Evolutionary conservation across 176 grass and related monocot genomes (phyloP).

Genomic region (Stipa capillata): DNA sequence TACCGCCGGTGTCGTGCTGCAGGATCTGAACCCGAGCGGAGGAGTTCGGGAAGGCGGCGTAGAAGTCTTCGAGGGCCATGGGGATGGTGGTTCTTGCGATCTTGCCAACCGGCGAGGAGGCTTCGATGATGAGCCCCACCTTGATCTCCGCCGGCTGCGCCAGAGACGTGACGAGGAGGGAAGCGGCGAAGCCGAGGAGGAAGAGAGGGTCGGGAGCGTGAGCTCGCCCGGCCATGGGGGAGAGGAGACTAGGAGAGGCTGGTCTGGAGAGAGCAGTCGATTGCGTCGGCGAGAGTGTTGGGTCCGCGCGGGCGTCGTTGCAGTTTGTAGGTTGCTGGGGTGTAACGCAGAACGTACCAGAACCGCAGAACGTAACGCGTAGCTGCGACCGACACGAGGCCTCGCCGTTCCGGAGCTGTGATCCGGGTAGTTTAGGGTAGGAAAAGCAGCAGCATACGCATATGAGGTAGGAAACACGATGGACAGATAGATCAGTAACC

Average conservation of each 20-base stretch:
- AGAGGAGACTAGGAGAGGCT: too few relatives aligned
- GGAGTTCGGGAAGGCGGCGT: conserved; percentile 27
- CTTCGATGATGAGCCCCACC: conserved; percentile 59
- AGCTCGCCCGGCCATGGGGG: conserved; percentile 11
- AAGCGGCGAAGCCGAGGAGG: neutral
- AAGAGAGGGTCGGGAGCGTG: neutral
- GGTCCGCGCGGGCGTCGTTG: neutral
- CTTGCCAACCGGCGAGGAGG: conserved; percentile 30
- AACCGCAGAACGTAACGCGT: neutral
- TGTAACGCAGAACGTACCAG: too few relatives aligned
- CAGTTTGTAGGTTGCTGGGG: neutral
- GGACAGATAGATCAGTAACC: too few relatives aligned
- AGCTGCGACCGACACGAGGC: neutral
- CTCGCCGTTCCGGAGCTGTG: neutral
- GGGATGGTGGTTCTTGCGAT: conserved; percentile 28
- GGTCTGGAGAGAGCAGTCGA: neutral
- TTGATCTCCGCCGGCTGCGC: conserved; percentile 15
- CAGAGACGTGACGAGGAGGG: neutral
- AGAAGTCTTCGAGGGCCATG: conserved; percentile 65
- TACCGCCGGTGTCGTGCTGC: conserved; percentile 26
- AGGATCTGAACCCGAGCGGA: conserved; percentile 15
- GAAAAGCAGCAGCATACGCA: neutral
- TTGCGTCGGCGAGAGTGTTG: neutral
- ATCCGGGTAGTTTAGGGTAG: neutral
- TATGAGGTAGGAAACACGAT: too few relatives aligned